These are phyloP conservation scores for Diplodia corticola DNA, from an alignment of 2,329 filamentous ascomycete genomes.

Conservation along the genomic window DNA sequence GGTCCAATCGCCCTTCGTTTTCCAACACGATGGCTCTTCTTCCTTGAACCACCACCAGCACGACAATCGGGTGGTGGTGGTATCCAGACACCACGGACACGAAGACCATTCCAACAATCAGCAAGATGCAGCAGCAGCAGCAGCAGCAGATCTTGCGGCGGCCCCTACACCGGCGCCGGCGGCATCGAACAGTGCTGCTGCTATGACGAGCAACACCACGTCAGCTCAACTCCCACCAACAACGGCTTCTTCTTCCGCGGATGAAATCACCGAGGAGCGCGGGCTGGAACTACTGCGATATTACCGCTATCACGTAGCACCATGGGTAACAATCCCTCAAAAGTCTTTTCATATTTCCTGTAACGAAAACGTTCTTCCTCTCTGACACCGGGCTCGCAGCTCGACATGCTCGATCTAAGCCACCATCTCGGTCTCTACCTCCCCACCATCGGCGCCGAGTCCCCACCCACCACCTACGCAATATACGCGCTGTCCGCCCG, in stretches of 20 bases:
- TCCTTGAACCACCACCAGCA: slow-evolving; percentile 25
- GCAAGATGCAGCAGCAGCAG: neutral
- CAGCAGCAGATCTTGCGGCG: too few relatives aligned
- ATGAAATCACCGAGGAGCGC: slow-evolving; percentile 17
- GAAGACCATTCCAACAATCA: neutral
- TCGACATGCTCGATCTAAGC: slow-evolving; percentile 59
- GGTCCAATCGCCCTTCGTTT: slow-evolving; percentile 29
- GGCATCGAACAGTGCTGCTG: neutral
- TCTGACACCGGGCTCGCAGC: slow-evolving; percentile 36
- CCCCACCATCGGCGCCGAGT: slow-evolving; percentile 49
- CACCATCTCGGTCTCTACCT: slow-evolving; percentile 56
- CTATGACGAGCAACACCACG: neutral
- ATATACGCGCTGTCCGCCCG: slow-evolving; percentile 54
- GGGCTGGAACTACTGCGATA: slow-evolving; percentile 42
- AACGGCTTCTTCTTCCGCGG: too few relatives aligned
- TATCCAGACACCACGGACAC: neutral
- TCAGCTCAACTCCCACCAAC: neutral
- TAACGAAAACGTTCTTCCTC: neutral
- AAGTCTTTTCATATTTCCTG: too few relatives aligned
- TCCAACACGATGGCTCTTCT: slow-evolving; percentile 30
- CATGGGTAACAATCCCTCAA: slow-evolving; percentile 48
- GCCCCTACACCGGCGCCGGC: neutral
- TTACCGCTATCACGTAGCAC: slow-evolving; percentile 56
- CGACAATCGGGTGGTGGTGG: too few relatives aligned
- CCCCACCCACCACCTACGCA: slow-evolving; percentile 50